Base-by-base conservation (phyloP, 2,329 filamentous ascomycete species). In the Cephalotrichum gorgonifer region DNA sequence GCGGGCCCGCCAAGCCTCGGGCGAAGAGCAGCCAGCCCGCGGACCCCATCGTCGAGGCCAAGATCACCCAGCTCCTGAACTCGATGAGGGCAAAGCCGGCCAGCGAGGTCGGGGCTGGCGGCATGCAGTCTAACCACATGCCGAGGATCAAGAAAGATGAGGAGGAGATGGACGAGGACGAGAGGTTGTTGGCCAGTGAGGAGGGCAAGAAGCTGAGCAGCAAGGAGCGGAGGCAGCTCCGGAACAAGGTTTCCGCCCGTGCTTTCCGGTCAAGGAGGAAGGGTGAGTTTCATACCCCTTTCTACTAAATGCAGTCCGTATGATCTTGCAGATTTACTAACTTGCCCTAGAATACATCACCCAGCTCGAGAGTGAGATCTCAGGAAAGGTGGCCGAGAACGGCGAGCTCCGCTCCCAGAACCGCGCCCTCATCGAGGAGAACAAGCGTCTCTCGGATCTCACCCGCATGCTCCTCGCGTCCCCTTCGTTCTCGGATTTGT, bases 191-290 rank as follows among this genome's bases (percentile, higher is more conserved):
- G 22, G 88, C 88, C n/a, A 96, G 89, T 53, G 93, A 98, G 60
- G 91, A 96, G 69, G 93, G 91, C 60, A 98, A 98, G 83, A 96
- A 96, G 74, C 78, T 98, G n/a, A 93, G 84, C 68, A 95, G 88
- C 74, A 97, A 97, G 72, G 90, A 97, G 69, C 84, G 93, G 52
- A 84, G 93, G 56, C 93, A 97, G 68, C 78, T 98, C n/a, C 82
- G 93, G 55, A 98, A 98, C 78, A 98, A 98, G 71, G 93, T 98
- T 4, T 98, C 93, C 39, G 93, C 93, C 54, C 88, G 93, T 57
- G 91, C 91, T 47, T 98, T 98, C 81, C 86, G 93, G 50, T 96
- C 90, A n/a, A 78, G 93, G 59, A 85, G 93, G 76, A 98, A 98
- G 77, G 91, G 91, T 96, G 82, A 75, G 77, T 62, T 55, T 2